Evolutionary conservation across 768 basidiomycete genomes (phyloP).

Genomic region (Termitomyces sp.): DNA sequence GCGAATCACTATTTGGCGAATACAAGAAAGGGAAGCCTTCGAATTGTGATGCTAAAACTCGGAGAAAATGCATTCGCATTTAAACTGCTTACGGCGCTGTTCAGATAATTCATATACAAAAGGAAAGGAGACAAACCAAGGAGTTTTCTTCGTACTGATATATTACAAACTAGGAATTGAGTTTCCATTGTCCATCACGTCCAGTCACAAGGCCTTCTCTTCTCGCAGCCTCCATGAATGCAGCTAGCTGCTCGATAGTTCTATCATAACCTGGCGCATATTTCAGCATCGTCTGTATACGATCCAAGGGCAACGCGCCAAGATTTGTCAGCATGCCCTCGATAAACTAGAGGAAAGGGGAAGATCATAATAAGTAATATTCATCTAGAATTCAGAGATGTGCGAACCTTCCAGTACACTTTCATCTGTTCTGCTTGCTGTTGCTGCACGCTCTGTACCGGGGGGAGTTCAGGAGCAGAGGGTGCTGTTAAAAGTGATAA

Average conservation of each 20-base stretch:
- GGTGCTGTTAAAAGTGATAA: slow-evolving; percentile 14
- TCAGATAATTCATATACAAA: too few species aligned
- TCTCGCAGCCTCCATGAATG: slow-evolving; percentile 77
- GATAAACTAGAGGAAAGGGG: slow-evolving; percentile 53
- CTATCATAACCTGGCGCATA: slow-evolving; percentile 81
- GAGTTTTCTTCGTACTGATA: neutral
- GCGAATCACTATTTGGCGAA: too few species aligned
- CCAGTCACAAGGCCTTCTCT: slow-evolving; percentile 70
- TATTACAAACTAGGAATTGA: slow-evolving; percentile 12
- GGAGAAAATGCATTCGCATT: too few species aligned
- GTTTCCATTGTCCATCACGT: slow-evolving; percentile 66
- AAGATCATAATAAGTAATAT: neutral
- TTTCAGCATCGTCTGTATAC: slow-evolving; percentile 87
- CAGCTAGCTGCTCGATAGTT: slow-evolving; percentile 69
- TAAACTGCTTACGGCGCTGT: too few species aligned
- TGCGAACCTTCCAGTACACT: slow-evolving; percentile 78
- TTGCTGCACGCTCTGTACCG: slow-evolving; percentile 56
- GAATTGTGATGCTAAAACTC: too few species aligned
- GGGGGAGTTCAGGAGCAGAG: slow-evolving; percentile 34
- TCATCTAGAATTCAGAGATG: neutral
- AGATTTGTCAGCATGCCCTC: slow-evolving; percentile 91
- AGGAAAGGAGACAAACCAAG: too few species aligned
- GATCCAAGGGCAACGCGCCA: slow-evolving; percentile 64
- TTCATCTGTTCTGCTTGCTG: slow-evolving; percentile 83
- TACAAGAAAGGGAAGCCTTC: too few species aligned